phyloP scores from a whole-genome alignment of 305 asterid species.

The Ruellia speciosa region DNA sequence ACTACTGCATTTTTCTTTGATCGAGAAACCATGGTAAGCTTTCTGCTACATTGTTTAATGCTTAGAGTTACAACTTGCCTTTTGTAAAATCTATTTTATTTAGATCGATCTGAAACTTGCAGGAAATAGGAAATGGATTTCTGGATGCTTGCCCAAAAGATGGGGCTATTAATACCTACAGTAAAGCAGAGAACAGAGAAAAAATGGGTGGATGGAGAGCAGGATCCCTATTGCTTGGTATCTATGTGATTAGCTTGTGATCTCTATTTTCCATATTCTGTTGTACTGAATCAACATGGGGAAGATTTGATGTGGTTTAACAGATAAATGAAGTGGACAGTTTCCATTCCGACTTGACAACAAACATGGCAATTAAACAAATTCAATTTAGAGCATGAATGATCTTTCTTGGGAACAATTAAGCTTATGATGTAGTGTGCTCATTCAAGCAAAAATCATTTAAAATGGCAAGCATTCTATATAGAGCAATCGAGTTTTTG shows the following conservation, averaged over 20 bases:
- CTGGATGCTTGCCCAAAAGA: conserved; percentile 48
- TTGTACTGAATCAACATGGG: too few species aligned
- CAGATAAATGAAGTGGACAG: too few species aligned
- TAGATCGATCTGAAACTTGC: conserved; percentile 25
- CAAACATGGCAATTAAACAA: too few species aligned
- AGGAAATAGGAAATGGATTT: conserved; percentile 44
- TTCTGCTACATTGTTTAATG: conserved; percentile 13
- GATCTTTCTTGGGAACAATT: too few species aligned
- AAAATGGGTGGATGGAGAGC: conserved; percentile 84
- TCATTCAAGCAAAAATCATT: neutral
- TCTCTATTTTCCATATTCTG: neutral
- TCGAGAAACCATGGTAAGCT: conserved; percentile 30
- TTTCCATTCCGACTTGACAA: too few species aligned
- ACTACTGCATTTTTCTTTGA: conserved; percentile 8
- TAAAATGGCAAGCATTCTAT: conserved; percentile 7
- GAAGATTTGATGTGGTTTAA: too few species aligned
- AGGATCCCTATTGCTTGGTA: conserved; percentile 66
- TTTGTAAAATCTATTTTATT: conserved; percentile 1
- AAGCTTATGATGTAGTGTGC: too few species aligned
- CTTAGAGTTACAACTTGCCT: neutral
- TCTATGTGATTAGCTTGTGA: conserved; percentile 3
- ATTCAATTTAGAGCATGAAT: too few species aligned
- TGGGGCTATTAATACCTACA: conserved; percentile 47
- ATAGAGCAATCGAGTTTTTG: too few species aligned
- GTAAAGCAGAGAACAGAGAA: conserved; percentile 48